A percentile compares a stretch with the other conserved stretches of the same genome.
Evolutionary conservation across 345 rosid species (phyloP).

Genomic region (sweet orange (Citrus sinensis)): DVS_A1.0 CM039163.1:39451001-39451500

Average conservation of each 20-base stretch:
- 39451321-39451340: slow-evolving; percentile 17
- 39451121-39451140: neutral
- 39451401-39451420: slow-evolving; percentile 19
- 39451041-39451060: neutral
- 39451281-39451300: slow-evolving; percentile 19
- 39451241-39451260: slow-evolving; percentile 23
- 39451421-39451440: slow-evolving; percentile 14
- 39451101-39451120: neutral
- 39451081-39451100: neutral
- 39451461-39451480: slow-evolving; percentile 18
- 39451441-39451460: slow-evolving; percentile 20
- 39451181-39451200: neutral
- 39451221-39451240: neutral
- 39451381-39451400: slow-evolving; percentile 23
- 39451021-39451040: neutral
- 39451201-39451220: neutral
- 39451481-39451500: slow-evolving; percentile 2
- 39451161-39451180: neutral
- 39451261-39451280: slow-evolving; percentile 37
- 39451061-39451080: neutral
- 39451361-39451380: slow-evolving; percentile 8
- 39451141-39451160: neutral
- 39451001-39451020: neutral
- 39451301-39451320: slow-evolving; percentile 20
- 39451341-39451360: slow-evolving; percentile 15